These are phyloP conservation scores for Hippophae gyantsensis DNA, from an alignment of 306 rosid genomes.

Conservation along the genomic window DNA sequence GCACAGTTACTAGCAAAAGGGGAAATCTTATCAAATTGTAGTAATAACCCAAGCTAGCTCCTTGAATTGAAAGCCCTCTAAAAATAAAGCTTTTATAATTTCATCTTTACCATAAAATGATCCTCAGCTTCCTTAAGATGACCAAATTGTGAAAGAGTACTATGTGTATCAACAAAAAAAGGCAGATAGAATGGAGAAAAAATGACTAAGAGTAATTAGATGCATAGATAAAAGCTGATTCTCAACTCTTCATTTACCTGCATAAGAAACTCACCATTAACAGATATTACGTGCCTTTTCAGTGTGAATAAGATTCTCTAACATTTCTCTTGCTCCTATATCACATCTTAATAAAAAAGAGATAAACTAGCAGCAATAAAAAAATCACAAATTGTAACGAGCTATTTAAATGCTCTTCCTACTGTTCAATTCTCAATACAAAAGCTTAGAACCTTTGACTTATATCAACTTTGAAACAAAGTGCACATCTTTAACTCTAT, in stretches of 20 bases:
- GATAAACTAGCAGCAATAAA: no score
- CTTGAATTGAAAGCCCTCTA: conserved; percentile 2
- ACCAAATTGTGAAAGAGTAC: background rate
- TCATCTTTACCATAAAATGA: background rate
- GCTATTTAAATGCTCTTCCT: background rate
- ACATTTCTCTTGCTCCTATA: no score
- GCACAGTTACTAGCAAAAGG: background rate
- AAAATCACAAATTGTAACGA: background rate
- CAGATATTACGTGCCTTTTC: no score
- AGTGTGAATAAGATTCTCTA: no score
- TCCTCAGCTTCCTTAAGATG: background rate
- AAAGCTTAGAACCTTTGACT: background rate
- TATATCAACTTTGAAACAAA: background rate
- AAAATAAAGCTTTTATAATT: background rate
- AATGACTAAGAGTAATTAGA: no score
- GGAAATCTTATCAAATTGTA: background rate
- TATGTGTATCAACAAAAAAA: background rate
- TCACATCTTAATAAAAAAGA: no score
- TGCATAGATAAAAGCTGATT: no score
- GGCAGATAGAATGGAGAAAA: no score
- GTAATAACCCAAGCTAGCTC: background rate
- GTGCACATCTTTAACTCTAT: background rate
- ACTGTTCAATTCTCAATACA: background rate
- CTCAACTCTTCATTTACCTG: no score
- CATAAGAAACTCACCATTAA: no score